Evolutionary conservation across 2,329 filamentous ascomycete species (phyloP), one percentile per base, ranked within the genome.

Genomic region (Thelonectria rubi): DNA sequence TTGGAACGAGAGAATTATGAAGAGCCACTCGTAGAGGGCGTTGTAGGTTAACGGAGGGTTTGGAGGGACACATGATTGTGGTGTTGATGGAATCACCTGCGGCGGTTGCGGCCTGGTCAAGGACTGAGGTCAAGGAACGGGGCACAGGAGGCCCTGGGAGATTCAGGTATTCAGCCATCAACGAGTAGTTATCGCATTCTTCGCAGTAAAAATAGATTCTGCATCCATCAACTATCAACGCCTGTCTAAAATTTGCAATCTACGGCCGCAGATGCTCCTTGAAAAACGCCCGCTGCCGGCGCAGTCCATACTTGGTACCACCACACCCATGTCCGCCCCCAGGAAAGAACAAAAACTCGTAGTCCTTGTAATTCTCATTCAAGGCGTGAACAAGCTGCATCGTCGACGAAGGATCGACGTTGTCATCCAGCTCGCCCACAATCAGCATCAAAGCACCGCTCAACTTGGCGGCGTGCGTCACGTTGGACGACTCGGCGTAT

Each of bases 351-450:
- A 75, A 42, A 58, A 75, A 50, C 32, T 75, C 73, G 56, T 73
- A 72, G 30, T 73, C 69, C 57, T 74, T 75, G 3, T 67, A 64
- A 15, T 66, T 72, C 32, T 65, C 63, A 21, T 72, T 71, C 24
- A 75, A 58, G 14, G 67, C 69, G 30, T 70, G 62, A 1, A 57
- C 71, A 18, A 75, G n/a, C 9, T 73, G 73, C 47, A 75, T 40
- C 12, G 73, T 74, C 17, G 72, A 72, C 7, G 70, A 65, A 2
- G 73, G 72, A 20, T 75, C 73, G 7, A 75, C 73, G 3, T 73
- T 73, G 0, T 66, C 58, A 21, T 75, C 73, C 30, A 75, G 53
- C 20, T 68, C 72, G 5, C 74, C 72, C 5, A 69, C 70, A 17
- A 72, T 69, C 50, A 76, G 15, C 70, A 76, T 69, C 57, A 76